These are phyloP conservation scores for Immersiella caudata DNA, from an alignment of 495 filamentous ascomycete genomes.

Conservation along the genomic window DNA sequence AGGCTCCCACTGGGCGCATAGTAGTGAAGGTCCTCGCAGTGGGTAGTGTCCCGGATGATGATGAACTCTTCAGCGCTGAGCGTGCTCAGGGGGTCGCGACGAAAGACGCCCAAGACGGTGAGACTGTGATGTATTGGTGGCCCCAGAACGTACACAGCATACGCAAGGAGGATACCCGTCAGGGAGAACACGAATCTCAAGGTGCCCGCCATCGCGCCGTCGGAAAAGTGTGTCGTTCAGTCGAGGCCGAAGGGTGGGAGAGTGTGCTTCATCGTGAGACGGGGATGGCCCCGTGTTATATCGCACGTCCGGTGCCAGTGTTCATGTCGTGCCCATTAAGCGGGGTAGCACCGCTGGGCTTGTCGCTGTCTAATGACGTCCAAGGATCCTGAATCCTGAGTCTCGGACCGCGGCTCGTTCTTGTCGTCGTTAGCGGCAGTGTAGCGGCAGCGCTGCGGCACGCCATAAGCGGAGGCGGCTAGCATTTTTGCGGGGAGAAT, in stretches of 20 bases:
- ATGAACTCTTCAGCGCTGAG: conserved; percentile 24
- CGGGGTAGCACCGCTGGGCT: neutral
- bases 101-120: conserved; percentile 32
- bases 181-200: conserved; percentile 21
- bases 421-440: neutral
- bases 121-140: conserved; percentile 19
- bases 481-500: neutral
- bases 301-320: neutral
- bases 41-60: conserved; percentile 54
- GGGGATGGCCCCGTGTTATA: neutral
- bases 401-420: neutral
- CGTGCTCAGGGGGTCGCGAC: conserved; percentile 24
- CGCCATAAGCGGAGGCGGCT: neutral
- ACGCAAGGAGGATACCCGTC: conserved; percentile 27
- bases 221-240: neutral
- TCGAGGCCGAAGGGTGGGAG: neutral
- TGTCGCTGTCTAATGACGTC: neutral
- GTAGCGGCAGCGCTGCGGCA: no score
- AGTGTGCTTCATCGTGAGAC: no score
- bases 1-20: conserved; percentile 51
- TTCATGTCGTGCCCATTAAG: neutral
- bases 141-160: conserved; percentile 22
- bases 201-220: conserved; percentile 9
- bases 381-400: neutral
- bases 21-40: conserved; percentile 65